These are phyloP conservation scores for Takashimella koratensis DNA, from an alignment of 1,284 basidiomycete species.

Conservation along the genomic window DNA sequence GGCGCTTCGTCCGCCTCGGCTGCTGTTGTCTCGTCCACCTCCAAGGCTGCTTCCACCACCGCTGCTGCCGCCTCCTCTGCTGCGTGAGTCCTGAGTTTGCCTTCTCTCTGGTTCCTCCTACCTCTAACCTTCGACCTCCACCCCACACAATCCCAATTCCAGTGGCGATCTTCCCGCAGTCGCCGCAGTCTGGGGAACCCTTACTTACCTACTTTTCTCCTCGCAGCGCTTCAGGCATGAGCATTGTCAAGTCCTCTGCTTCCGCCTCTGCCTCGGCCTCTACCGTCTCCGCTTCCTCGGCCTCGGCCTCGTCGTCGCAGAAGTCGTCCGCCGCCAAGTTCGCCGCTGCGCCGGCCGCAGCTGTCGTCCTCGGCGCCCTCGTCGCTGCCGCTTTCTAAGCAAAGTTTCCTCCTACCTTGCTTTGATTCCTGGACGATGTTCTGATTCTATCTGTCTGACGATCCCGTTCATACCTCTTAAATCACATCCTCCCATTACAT, in stretches of 20 bases:
- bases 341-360: slow-evolving; percentile 16
- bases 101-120: too few species aligned
- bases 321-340: slow-evolving; percentile 6
- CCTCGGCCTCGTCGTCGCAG: slow-evolving; percentile 11
- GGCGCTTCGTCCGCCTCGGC: slow-evolving; percentile 7
- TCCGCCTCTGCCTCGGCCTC: slow-evolving; percentile 2
- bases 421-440: not conserved
- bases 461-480: too few species aligned
- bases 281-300: slow-evolving; percentile 8
- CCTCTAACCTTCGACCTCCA: too few species aligned
- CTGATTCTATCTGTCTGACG: too few species aligned
- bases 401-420: not conserved
- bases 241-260: not conserved
- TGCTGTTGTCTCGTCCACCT: slow-evolving; percentile 6
- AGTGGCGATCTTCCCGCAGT: slow-evolving; percentile 6
- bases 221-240: not conserved
- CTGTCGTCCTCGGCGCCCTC: slow-evolving; percentile 25
- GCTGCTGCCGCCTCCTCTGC: not conserved
- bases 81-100: not conserved
- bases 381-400: slow-evolving; percentile 28
- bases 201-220: slow-evolving; percentile 4
- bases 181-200: slow-evolving; percentile 3
- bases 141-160: slow-evolving; percentile 1
- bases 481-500: too few species aligned
- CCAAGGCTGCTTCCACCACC: slow-evolving; percentile 1